Evolutionary conservation across 2,329 filamentous ascomycete genomes (phyloP), one percentile per base, ranked within the genome.

Genomic region (Metarhizium anisopliae): DNA sequence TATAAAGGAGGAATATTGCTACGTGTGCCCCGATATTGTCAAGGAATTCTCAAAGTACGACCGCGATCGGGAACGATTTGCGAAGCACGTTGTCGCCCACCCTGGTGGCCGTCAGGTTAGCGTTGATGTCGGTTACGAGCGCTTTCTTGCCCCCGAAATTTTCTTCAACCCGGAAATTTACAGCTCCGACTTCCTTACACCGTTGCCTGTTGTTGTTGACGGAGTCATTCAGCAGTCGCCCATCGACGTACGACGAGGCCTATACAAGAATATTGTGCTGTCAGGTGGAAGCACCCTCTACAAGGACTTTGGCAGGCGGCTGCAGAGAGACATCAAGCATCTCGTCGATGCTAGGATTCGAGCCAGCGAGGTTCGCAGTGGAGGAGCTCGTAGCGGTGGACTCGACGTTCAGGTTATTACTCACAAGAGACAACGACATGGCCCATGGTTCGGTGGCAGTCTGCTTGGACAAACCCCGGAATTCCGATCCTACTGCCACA

Each of bases 121-220:
- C 2, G 90, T 99, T 50, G 95, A 99, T 66, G 89, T 99, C 54
- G 94, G 94, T 54, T 99, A 97, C 75, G 94, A 99, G 73, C 89
- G 94, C 38, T 99, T 99, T 81, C 80, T 99, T 58, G 94, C 94
- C 2, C 95, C 95, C 29, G 94, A 99, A 73, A 99, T 99, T 68
- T 99, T 99, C 76, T 99, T 99, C 84, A 99, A 99, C 75, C 94
- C 94, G 35, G 94, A 99, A 76, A 99, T 99, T 67, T 97, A 97
- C 81, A 96, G 90, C 59, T 97, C 93, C 62, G 94, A 99, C 70
- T 99, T 99, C 78, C 77, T 99, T 62, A 99, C 94, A 13, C 94
- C 94, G 14, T 82, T 99, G 8, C 94, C 94, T 29, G 89, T 83
- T 52, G 94, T 99, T 52, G 95, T 99, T 59, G 94, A 99, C 69